Base-by-base conservation (phyloP, 768 basidiomycete genomes). In the Serpula lacrymans region DNA sequence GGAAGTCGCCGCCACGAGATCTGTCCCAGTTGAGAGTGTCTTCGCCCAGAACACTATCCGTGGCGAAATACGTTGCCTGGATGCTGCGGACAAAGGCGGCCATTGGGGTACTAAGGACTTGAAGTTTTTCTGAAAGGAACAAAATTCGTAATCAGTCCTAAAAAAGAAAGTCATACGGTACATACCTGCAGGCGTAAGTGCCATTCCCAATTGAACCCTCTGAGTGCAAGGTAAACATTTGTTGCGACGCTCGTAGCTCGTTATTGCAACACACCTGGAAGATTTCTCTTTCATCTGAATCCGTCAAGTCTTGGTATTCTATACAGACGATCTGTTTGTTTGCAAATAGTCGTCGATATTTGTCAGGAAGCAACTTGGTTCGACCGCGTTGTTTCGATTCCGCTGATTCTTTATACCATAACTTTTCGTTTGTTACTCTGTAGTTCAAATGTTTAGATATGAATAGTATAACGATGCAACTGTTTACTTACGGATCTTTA, bases 281-380 rank as follows among this genome's bases (percentile, higher is more conserved):
- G 13, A 85, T 78, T 47, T 84, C 82, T 16, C 83, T 68, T 49
- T 85, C 82, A 21, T 77, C 72, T 4, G 59, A 50, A 37, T 78
- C 78, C 0, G 64, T 62, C 6, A 85, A 66, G 30, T 78, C 77
- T 42, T 71, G 65, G 47, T 84, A 90, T 54, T 90, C 88, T n/a
- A 88, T 76, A 48, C 88, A 90, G 2, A 85, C 81, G 14, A 91
- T 72, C 46, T 86, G 84, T 57, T 89, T 89, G 50, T 78, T 82
- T 13, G 74, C 65, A 47, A 89, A 89, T 1, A 78, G 27, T 11
- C 71, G 76, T 40, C 65, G 70, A 50, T 78, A 81, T 37, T 68
- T 72, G 0, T 72, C 70, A 0, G 82, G 82, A 0, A 87, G 64
- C 1, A 74, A 40, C 23, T 58, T 60, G 25, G 49, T 48, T 2